phyloP scores from a whole-genome alignment of 805 yeast species.

The Sugiyamaella smithiae region DNA sequence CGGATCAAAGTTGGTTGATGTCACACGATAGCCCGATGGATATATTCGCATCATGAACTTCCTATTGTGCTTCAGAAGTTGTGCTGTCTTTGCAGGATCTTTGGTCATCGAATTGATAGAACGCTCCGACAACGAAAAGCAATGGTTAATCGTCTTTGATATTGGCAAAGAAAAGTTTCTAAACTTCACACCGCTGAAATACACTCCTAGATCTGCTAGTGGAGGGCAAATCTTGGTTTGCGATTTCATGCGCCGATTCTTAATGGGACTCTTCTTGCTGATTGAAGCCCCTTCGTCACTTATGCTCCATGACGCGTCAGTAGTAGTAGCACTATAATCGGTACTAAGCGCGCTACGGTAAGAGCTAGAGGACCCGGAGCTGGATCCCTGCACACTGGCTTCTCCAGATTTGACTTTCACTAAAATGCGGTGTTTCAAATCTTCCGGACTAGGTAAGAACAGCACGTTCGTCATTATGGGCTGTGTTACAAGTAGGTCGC shows the following conservation, averaged over 20 bases:
- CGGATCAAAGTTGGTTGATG: conserved; percentile 81
- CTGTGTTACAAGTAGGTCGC: conserved; percentile 49
- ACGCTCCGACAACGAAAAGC: conserved; percentile 84
- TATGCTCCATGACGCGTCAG: conserved; percentile 9
- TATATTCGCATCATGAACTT: conserved; percentile 76
- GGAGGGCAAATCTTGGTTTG: conserved; percentile 34
- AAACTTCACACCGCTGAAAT: conserved; percentile 71
- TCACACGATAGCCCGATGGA: conserved; percentile 76
- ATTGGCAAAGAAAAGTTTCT: conserved; percentile 82
- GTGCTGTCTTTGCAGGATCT: conserved; percentile 52
- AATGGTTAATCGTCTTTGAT: conserved; percentile 74
- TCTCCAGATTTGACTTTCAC: conserved; percentile 70
- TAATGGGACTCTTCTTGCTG: neutral
- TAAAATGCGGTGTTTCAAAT: conserved; percentile 66
- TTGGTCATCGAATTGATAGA: conserved; percentile 59
- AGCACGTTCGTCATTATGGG: conserved; percentile 36
- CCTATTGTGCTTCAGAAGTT: conserved; percentile 74
- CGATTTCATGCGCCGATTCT: conserved; percentile 16
- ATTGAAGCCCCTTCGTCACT: conserved; percentile 8
- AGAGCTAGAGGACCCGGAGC: neutral
- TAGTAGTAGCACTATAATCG: conserved; percentile 32
- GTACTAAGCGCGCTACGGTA: too few relatives aligned
- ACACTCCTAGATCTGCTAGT: conserved; percentile 63
- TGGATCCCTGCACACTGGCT: neutral
- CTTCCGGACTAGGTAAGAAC: conserved; percentile 67